phyloP scores from a whole-genome alignment of 2,329 filamentous ascomycete genomes.

The Colletotrichum salicis region DNA sequence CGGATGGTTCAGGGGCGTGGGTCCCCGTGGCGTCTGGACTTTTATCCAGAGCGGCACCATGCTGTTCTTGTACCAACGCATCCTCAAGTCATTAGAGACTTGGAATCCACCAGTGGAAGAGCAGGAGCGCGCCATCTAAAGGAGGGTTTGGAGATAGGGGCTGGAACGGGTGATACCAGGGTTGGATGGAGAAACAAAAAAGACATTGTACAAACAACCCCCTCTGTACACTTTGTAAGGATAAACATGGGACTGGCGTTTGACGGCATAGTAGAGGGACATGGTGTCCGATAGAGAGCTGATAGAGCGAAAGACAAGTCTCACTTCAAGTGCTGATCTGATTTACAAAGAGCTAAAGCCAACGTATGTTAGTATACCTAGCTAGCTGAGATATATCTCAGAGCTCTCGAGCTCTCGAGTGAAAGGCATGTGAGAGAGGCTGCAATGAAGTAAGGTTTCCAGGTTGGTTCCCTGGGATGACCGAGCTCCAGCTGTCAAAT shows the following conservation, averaged over 20 bases:
- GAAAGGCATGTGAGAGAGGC: too few species aligned
- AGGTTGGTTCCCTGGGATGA: background rate
- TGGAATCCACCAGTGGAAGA: conserved; percentile 50
- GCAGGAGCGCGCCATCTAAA: conserved; percentile 27
- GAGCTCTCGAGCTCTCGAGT: background rate
- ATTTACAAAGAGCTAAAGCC: background rate
- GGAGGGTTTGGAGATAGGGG: background rate
- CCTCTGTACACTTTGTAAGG: conserved; percentile 36
- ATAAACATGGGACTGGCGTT: conserved; percentile 34
- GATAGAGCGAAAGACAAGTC: conserved; percentile 37
- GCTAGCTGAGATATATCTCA: background rate
- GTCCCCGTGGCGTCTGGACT: conserved; percentile 93
- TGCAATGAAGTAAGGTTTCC: background rate
- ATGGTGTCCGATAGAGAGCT: conserved; percentile 34
- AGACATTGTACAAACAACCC: conserved; percentile 31
- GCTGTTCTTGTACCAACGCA: conserved; percentile 92
- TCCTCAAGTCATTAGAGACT: conserved; percentile 79
- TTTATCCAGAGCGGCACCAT: conserved; percentile 97
- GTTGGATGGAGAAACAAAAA: conserved; percentile 1
- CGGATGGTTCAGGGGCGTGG: conserved; percentile 95
- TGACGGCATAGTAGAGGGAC: conserved; percentile 33
- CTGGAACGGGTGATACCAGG: conserved; percentile 1
- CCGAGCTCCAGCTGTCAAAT: conserved; percentile 1
- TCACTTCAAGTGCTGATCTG: conserved; percentile 18
- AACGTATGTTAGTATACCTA: background rate